Conservation (phyloP, 1,284 basidiomycete species). For the Trichosporon asahii region DNA sequence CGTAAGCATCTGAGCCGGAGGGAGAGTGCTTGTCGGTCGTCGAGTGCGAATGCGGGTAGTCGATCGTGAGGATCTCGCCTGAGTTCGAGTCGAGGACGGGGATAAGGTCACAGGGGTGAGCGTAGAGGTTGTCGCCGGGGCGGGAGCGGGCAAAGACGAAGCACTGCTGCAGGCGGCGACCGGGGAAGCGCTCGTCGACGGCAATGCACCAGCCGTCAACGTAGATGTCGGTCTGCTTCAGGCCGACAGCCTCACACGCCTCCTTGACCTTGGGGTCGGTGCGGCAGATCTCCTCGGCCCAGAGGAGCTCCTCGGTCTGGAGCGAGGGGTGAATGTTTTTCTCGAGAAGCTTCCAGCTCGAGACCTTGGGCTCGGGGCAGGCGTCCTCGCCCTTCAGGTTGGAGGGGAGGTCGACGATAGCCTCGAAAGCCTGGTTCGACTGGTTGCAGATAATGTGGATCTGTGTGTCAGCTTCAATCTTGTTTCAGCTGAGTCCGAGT, state of each 20-base stretch:
- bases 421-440: slow-evolving; percentile 48
- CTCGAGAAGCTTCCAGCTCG: slow-evolving; percentile 45
- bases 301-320: slow-evolving; percentile 54
- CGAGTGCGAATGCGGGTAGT: slow-evolving; percentile 41
- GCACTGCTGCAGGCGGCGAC: slow-evolving; percentile 50
- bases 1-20: slow-evolving; percentile 35
- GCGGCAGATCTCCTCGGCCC: slow-evolving; percentile 52
- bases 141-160: slow-evolving; percentile 52
- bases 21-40: slow-evolving; percentile 26
- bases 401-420: slow-evolving; percentile 46
- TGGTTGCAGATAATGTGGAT: slow-evolving; percentile 50
- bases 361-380: slow-evolving; percentile 33
- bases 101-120: slow-evolving; percentile 54
- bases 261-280: slow-evolving; percentile 48
- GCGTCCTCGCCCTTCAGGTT: slow-evolving; percentile 32
- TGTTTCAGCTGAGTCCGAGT: not conserved
- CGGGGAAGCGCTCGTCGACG: slow-evolving; percentile 53
- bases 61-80: slow-evolving; percentile 52
- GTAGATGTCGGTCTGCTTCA: slow-evolving; percentile 47
- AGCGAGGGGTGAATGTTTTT: slow-evolving; percentile 52
- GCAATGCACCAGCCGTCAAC: slow-evolving; percentile 55
- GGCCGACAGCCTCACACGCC: slow-evolving; percentile 51
- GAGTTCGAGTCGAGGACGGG: slow-evolving; percentile 46
- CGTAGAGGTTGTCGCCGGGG: slow-evolving; percentile 51
- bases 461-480: slow-evolving; percentile 26